phyloP scores from a whole-genome alignment of 2,329 filamentous ascomycete genomes.

The Aureobasidium sp. region DNA sequence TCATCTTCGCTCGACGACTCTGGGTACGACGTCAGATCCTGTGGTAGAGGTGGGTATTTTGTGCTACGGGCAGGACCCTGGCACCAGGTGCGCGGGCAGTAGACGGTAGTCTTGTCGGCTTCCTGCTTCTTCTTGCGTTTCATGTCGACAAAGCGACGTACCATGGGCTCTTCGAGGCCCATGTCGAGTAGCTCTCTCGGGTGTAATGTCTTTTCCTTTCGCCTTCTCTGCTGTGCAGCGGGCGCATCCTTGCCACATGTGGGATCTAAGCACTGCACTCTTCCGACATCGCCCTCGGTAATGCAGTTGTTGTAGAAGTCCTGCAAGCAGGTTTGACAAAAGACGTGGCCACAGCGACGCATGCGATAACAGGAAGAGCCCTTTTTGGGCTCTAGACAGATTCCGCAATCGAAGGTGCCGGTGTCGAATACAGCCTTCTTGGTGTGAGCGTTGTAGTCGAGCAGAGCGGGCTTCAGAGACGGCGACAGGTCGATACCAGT shows the following conservation, averaged over 20 bases:
- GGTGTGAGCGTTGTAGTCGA: slow-evolving; percentile 72
- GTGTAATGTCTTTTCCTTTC: slow-evolving; percentile 61
- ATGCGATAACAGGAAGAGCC: slow-evolving; percentile 74
- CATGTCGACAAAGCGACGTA: slow-evolving; percentile 79
- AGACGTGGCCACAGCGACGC: slow-evolving; percentile 80
- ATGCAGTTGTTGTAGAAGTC: slow-evolving; percentile 90
- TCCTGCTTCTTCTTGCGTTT: slow-evolving; percentile 92
- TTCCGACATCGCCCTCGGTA: slow-evolving; percentile 70
- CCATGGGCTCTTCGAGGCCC: slow-evolving; percentile 52
- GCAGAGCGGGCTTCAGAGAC: slow-evolving; percentile 57
- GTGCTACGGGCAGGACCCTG: slow-evolving; percentile 68
- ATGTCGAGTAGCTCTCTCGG: slow-evolving; percentile 68
- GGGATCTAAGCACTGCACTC: slow-evolving; percentile 73
- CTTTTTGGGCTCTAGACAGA: slow-evolving; percentile 91
- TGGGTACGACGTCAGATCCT: slow-evolving; percentile 35
- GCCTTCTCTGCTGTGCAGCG: slow-evolving; percentile 36
- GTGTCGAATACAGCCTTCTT: slow-evolving; percentile 70
- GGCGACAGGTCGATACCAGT: slow-evolving; percentile 42
- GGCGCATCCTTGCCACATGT: slow-evolving; percentile 62
- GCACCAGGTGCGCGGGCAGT: slow-evolving; percentile 89
- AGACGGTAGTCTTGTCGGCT: slow-evolving; percentile 83
- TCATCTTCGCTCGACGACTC: slow-evolving; percentile 32
- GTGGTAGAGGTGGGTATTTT: slow-evolving; percentile 41
- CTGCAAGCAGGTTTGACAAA: slow-evolving; percentile 78
- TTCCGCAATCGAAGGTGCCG: slow-evolving; percentile 78